Evolutionary conservation across 148 eudicot genomes (phyloP).

Genomic region (Selenicereus undatus): DNA sequence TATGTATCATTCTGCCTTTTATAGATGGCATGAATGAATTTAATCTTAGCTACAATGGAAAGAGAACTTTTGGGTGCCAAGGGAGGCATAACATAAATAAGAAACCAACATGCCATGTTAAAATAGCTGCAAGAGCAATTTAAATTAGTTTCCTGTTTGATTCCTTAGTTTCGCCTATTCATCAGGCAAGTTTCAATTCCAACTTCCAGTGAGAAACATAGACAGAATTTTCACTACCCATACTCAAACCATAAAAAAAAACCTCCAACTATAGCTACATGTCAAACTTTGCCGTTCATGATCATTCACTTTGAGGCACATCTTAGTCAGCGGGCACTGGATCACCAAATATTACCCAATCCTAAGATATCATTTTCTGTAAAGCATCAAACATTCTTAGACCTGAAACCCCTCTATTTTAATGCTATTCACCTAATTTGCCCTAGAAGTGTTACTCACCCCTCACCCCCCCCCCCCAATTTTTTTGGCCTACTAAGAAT

Average conservation of each 20-base stretch:
- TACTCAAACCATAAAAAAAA: not conserved
- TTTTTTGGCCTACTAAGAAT: too few relatives aligned
- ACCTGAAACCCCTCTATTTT: not conserved
- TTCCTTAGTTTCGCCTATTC: not conserved
- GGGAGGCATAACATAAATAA: not conserved
- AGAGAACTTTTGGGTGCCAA: not conserved
- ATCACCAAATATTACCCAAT: not conserved
- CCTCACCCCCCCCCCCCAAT: not conserved
- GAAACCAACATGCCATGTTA: not conserved
- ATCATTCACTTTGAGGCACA: constrained; percentile 5
- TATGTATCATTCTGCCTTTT: too few relatives aligned
- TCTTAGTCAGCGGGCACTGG: not conserved
- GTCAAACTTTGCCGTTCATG: not conserved
- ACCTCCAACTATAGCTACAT: not conserved
- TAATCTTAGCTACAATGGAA: not conserved
- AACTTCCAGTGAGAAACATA: not conserved
- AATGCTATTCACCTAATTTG: not conserved
- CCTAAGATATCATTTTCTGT: not conserved
- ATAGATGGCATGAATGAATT: not conserved
- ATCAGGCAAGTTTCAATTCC: not conserved
- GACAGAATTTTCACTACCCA: not conserved
- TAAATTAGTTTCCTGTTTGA: not conserved
- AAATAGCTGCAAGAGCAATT: not conserved
- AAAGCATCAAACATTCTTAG: not conserved
- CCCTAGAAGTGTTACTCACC: not conserved